Conservation (phyloP, 768 basidiomycete genomes). For the Cantharellus cinnabarinus region DNA sequence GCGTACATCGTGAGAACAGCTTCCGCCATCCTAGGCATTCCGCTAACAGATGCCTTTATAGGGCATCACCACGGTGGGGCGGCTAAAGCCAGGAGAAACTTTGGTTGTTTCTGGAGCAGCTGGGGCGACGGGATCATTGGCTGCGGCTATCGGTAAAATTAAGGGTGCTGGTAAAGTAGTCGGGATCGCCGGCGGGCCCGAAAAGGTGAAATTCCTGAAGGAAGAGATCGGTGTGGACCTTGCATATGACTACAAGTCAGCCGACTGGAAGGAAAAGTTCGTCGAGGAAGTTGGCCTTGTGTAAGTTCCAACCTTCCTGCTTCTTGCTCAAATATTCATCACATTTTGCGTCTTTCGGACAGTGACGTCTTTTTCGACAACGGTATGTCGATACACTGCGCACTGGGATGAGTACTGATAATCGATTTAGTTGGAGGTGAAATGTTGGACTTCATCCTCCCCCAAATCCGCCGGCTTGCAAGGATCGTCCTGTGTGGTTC, state of each 20-base stretch:
- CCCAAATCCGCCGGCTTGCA: constrained; percentile 54
- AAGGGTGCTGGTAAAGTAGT: constrained; percentile 44
- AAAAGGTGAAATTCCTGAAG: constrained; percentile 76
- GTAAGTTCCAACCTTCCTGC: neutral
- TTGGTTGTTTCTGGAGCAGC: constrained; percentile 82
- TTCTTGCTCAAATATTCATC: constrained; percentile 23
- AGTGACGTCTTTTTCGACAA: constrained; percentile 68
- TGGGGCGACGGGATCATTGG: constrained; percentile 66
- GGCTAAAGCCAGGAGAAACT: constrained; percentile 66
- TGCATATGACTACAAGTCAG: constrained; percentile 74
- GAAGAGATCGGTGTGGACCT: constrained; percentile 65
- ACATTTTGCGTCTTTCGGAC: constrained; percentile 18
- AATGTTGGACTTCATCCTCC: constrained; percentile 59
- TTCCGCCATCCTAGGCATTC: too few relatives aligned
- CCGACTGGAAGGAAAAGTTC: constrained; percentile 50
- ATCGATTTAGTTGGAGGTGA: constrained; percentile 29
- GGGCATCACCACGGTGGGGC: constrained; percentile 67
- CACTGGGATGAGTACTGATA: neutral
- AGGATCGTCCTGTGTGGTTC: constrained; percentile 71
- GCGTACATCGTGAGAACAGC: constrained; percentile 56
- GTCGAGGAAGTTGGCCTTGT: constrained; percentile 47
- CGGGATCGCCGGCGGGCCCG: constrained; percentile 65
- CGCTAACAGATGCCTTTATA: constrained; percentile 12
- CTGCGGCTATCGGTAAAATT: constrained; percentile 65
- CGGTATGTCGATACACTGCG: constrained; percentile 12